A percentile compares a stretch with the other conserved stretches of the same genome.
Conservation (phyloP, 257 asterid species). For the Fraxinus americana region DNA sequence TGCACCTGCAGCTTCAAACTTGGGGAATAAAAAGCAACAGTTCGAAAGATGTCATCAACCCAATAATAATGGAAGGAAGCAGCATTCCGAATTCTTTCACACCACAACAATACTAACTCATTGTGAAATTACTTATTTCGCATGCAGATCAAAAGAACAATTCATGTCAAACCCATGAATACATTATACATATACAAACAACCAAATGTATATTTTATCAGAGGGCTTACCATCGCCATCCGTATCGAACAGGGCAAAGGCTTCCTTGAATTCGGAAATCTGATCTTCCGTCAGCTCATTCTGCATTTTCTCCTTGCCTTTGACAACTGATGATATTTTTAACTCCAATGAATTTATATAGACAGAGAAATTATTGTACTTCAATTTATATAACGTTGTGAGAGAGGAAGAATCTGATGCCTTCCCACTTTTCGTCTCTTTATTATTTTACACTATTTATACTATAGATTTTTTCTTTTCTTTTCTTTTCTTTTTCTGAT, state of each 20-base stretch:
- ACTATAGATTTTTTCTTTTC: conserved; percentile 16
- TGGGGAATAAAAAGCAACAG: not conserved
- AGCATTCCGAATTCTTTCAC: conserved; percentile 7
- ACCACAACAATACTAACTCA: not conserved
- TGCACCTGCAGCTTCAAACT: not conserved
- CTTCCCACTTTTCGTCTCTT: not conserved
- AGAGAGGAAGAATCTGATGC: conserved; percentile 20
- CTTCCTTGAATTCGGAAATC: conserved; percentile 56
- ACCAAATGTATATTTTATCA: not conserved
- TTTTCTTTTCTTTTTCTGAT: conserved; percentile 6
- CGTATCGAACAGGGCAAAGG: conserved; percentile 52
- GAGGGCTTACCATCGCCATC: conserved; percentile 49
- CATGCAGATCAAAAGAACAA: not conserved
- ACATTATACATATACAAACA: conserved; percentile 7
- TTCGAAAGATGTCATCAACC: not conserved
- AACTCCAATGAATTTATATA: conserved; percentile 23
- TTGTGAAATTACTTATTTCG: not conserved
- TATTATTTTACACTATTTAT: not conserved
- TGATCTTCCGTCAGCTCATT: conserved; percentile 49
- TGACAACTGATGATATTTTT: not conserved
- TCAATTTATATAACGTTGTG: conserved; percentile 10
- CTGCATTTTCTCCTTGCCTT: conserved; percentile 33
- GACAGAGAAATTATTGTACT: conserved; percentile 24
- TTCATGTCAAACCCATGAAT: not conserved
- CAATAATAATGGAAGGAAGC: not conserved